Base-by-base conservation (phyloP, 2,329 filamentous ascomycete genomes). In the Aspergillus spinulosporus region DNA sequence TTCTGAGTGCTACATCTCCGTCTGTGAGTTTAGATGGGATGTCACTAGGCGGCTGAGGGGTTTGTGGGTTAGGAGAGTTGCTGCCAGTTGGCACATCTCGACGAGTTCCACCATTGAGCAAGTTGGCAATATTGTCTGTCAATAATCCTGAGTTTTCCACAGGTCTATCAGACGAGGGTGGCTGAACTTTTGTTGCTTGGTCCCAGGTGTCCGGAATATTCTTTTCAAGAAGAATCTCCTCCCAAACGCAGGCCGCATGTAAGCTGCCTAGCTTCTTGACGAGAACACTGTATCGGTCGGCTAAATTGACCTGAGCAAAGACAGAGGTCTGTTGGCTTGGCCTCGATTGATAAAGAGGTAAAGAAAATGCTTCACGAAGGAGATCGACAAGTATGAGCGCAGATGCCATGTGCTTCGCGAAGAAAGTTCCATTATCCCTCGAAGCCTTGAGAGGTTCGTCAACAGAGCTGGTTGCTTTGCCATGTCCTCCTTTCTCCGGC, bases 241-340 rank as follows among this genome's bases (percentile, higher is more conserved):
- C 93, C 72, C 87, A 88, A n/a, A 96, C 81, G 57, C 91, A 89
- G 51, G 88, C 87, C 42, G 89, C 84, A 62, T 97, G 82, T 12
- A 99, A 77, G 26, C 86, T 86, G 3, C 91, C 92, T 34, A 97
- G 81, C 28, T 86, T 85, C 59, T 85, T 83, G 26, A 96, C 82
- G 37, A 97, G 77, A n/a, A 80, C 75, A 44, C 85, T 79, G 69
- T 96, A 96, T 70, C 90, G 87, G 70, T 97, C 93, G 32, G 87
- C 90, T 21, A 96, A 82, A 67, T 96, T 96, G 64, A 95, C 83
- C 28, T 85, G 82, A 53, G 84, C 85, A 66, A 97, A 89, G 8
- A 88, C 82, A 31, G 85, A 82, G 7, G 77, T 78, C 51, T 84
- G 80, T 34, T 82, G 76, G 34, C 75, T 79, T 28, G 86, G 83